Base-by-base conservation (phyloP, 495 filamentous ascomycete species). In the Xylaria cubensis region DNA sequence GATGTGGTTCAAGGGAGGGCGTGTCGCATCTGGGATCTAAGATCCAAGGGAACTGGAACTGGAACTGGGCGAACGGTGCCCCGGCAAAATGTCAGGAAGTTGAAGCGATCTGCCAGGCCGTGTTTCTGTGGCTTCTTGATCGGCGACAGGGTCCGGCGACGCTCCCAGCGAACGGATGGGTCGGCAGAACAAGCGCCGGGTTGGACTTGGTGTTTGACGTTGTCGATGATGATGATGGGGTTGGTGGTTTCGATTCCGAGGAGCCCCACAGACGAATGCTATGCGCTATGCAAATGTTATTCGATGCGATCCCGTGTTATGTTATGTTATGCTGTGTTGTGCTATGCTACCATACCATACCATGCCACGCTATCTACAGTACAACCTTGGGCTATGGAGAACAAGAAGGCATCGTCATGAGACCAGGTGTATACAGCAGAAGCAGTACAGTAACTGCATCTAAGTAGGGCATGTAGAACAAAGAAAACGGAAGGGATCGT, bases 51-150 rank as follows among this genome's bases (percentile, higher is more conserved):
- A 8, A 29, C 26, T 44, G n/a, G 36, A 6, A 21, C 29, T 39
- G 39, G 21, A 8, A 29, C 26, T 44, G n/a, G 36, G 36, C 61
- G 39, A 29, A 64, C 61, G 65, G 19, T 46, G 26, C 29, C 29
- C 21, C 24, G 36, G 36, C 48, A n/a, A 32, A 50, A 67, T 67
- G 46, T 56, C 48, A 50, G 73, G 53, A 32, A 48, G 71, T 7
- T 8, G 36, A 39, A 61, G 58, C 59, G 56, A 32, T 65, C 44
- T 71, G 59, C 70, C 75, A 73, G 74, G 72, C 67, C 65, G 42
- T 67, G 72, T 76, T 76, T 76, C 71, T 73, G 65, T 66, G 58
- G 42, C 55, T 68, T 73, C 70, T 68, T 70, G 76, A 76, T 78
- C 73, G 74, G 48, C 73, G 70, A 58, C 66, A 75, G 74, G 75